Evolutionary conservation across 2,329 filamentous ascomycete species (phyloP), one percentile per base, ranked within the genome.

Genomic region (Sarocladiaceae sp.): DNA sequence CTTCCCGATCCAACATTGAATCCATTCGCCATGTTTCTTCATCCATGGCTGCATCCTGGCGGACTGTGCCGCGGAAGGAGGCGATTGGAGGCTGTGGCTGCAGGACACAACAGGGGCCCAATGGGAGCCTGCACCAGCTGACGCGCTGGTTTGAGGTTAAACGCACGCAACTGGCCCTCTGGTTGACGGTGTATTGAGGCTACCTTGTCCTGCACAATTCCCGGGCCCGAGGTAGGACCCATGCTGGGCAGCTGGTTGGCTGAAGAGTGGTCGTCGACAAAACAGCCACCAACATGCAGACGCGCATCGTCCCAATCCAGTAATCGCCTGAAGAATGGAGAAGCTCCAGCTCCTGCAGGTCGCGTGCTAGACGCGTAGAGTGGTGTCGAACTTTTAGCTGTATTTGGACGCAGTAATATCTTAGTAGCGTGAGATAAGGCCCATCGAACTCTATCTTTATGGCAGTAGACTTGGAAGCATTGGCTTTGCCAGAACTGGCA

Each of bases 61-160:
- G 17, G 37, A 4, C 17, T 20, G 18, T 42, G 23, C 10, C 15
- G 10, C 25, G 10, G 7, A 33, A 11, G 25, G 5, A 20, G 26
- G 10, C 11, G 44, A 48, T 48, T 25, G 28, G 20, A 48, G 23
- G 7, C 26, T 48, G 44, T 48, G 44, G 44, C 44, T 48, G 44
- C 44, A 48, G 44, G 44, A 48, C 31, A 33, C 40, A 44, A 46
- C 40, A 28, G 23, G 40, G 25, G 40, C 40, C n/a, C n/a, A n/a
- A n/a, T n/a, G n/a, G n/a, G n/a, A n/a, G n/a, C n/a, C n/a, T n/a
- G n/a, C n/a, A n/a, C n/a, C n/a, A n/a, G n/a, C n/a, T n/a, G n/a
- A n/a, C n/a, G n/a, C n/a, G n/a, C n/a, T n/a, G n/a, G n/a, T n/a
- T n/a, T n/a, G n/a, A n/a, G n/a, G n/a, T n/a, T n/a, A n/a, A n/a